Evolutionary conservation across 208 protist genomes (phyloP), one percentile per base, ranked within the genome.

Genomic region (Porcisia deanei): DNA sequence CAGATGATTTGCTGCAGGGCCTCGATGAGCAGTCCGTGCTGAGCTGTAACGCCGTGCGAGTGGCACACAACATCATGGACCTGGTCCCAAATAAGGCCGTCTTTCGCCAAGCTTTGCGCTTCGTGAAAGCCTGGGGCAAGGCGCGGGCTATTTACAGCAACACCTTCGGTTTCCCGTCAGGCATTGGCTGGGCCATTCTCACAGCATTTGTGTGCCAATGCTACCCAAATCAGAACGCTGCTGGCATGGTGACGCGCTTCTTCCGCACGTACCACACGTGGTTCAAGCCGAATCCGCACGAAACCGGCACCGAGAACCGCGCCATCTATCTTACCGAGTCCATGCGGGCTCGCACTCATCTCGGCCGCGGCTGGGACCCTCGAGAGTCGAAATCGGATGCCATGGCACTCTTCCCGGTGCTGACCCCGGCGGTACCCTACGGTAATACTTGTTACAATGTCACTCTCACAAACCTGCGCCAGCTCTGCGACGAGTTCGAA

Each of bases 371-470:
- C 75, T 98, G 93, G 92, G 91, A 98, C 74, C 91, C 91, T 6
- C 88, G 89, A 0, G 84, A 92, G 83, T 92, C 92, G n/a, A 88
- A 86, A 64, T 91, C 88, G 1, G 97, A 99, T 73, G 94, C 95
- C 14, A 83, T 86, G 63, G 95, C 98, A 75, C 85, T 99, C 37
- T 99, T 99, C 88, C 98, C 99, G 9, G 93, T 99, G 55, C 94
- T 99, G 54, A 99, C 99, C n/a, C 99, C 99, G 14, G 94, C 97
- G 6, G 97, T 99, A 61, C 99, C 99, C 45, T 97, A 94, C 60
- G 97, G 98, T 87, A 99, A 99, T 77, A 97, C 98, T 1, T 99
- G 98, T 41, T 98, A 98, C 85, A 99, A 99, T 85, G 97, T 99
- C 2, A 98, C 97, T 0, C 76, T 90, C 59, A 98, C 97, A 10